A percentile compares a stretch with the other conserved stretches of the same genome.
These are phyloP conservation scores for Cordyceps militaris DNA, from an alignment of 2,329 filamentous ascomycete species.

Conservation along the genomic window DNA sequence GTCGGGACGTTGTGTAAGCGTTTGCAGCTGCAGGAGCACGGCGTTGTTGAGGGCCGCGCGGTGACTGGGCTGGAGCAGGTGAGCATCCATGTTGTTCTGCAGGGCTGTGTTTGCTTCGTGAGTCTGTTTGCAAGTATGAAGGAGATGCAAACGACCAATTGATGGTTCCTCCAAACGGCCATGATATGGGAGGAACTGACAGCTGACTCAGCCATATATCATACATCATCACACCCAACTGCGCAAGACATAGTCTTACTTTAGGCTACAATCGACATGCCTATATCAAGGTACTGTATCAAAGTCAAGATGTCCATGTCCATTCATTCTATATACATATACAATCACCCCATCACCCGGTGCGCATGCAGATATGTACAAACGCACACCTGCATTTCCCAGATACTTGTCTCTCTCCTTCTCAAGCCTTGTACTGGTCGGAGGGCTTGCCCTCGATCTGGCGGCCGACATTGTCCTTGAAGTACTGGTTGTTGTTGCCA, in stretches of 20 bases:
- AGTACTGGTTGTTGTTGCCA: not conserved
- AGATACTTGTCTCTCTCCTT: not conserved
- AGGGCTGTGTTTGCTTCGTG: not conserved
- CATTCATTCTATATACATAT: not conserved
- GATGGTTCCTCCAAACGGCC: too few species aligned
- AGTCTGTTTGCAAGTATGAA: not conserved
- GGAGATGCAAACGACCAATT: not conserved
- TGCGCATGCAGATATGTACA: not conserved
- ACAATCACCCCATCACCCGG: too few species aligned
- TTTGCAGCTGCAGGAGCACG: not conserved
- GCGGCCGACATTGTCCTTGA: constrained; percentile 6
- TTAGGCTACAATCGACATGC: too few species aligned
- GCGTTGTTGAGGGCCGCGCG: not conserved
- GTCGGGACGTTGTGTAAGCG: not conserved
- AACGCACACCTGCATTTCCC: not conserved
- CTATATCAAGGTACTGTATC: too few species aligned
- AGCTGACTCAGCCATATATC: not conserved
- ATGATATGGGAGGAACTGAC: not conserved
- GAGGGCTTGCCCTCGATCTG: constrained; percentile 1
- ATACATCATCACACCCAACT: too few species aligned
- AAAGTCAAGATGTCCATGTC: too few species aligned
- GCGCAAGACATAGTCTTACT: too few species aligned
- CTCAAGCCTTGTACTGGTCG: not conserved
- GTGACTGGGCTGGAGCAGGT: not conserved
- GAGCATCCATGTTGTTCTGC: not conserved